Percentiles rank a stretch among this genome's conserved stretches.
phyloP scores from a whole-genome alignment of 805 yeast genomes.

The Yarrowia osloensis region DNA sequence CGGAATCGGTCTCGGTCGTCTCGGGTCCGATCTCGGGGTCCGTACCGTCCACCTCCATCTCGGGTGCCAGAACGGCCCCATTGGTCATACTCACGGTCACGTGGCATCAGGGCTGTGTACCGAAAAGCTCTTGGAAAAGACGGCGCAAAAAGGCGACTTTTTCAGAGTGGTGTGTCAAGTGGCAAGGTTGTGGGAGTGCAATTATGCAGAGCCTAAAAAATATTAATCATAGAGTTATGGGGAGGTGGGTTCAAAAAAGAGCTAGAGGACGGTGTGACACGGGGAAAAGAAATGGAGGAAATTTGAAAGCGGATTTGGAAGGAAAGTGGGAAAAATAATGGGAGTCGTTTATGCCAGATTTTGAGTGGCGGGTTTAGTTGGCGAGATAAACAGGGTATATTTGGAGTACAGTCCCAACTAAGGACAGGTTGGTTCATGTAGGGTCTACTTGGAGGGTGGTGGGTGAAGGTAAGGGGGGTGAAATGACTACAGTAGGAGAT shows the following conservation, averaged over 20 bases:
- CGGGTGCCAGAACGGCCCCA: slow-evolving; percentile 15
- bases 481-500: too few relatives aligned
- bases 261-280: neutral
- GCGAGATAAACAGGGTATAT: neutral
- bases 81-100: slow-evolving; percentile 30
- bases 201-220: neutral
- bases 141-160: too few relatives aligned
- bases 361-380: neutral
- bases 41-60: slow-evolving; percentile 21
- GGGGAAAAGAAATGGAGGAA: neutral
- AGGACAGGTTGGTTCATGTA: too few relatives aligned
- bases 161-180: too few relatives aligned
- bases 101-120: neutral
- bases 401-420: too few relatives aligned
- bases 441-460: too few relatives aligned
- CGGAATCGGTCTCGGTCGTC: neutral
- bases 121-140: too few relatives aligned
- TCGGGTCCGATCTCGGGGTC: neutral
- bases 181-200: neutral
- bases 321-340: neutral
- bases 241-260: too few relatives aligned
- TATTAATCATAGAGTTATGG: neutral
- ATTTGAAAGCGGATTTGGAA: neutral
- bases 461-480: too few relatives aligned
- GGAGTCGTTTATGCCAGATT: neutral